phyloP scores from a whole-genome alignment of 345 rosid species.

The Sisymbrium altissimum region DNA sequence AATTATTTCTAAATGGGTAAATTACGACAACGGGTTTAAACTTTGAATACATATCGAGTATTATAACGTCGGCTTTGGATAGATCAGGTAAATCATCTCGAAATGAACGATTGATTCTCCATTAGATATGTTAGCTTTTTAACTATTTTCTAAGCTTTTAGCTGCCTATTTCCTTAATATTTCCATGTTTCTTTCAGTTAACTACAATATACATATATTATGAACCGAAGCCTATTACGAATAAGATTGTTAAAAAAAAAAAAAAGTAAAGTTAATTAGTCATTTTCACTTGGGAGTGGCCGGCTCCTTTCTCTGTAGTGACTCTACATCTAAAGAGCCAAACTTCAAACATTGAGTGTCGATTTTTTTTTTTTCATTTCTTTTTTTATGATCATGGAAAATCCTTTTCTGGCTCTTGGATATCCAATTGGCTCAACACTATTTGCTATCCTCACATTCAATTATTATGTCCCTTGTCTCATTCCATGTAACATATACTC shows the following conservation, averaged over 20 bases:
- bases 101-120: not conserved
- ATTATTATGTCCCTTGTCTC: conserved; percentile 19
- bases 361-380: not conserved
- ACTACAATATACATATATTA: not conserved
- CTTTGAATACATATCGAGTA: not conserved
- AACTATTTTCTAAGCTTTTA: not conserved
- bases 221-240: conserved; percentile 6
- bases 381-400: not conserved
- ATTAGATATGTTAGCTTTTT: not conserved
- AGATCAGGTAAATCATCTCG: not conserved
- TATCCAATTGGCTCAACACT: conserved; percentile 26
- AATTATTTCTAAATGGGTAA: not conserved
- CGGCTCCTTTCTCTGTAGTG: conserved; percentile 28
- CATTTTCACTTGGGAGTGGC: conserved; percentile 32
- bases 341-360: conserved; percentile 19
- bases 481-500: conserved; percentile 21
- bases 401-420: conserved; percentile 28
- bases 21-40: not conserved
- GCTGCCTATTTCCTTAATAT: not conserved
- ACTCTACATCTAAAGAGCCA: conserved; percentile 39
- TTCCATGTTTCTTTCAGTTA: not conserved
- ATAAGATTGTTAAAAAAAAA: conserved; percentile 1
- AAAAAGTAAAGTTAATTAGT: conserved; percentile 14
- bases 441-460: conserved; percentile 14
- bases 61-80: not conserved